A percentile compares a stretch with the other conserved stretches of the same genome.
Conservation (phyloP, 1,284 basidiomycete species). For the Trichosporon asahii region DNA sequence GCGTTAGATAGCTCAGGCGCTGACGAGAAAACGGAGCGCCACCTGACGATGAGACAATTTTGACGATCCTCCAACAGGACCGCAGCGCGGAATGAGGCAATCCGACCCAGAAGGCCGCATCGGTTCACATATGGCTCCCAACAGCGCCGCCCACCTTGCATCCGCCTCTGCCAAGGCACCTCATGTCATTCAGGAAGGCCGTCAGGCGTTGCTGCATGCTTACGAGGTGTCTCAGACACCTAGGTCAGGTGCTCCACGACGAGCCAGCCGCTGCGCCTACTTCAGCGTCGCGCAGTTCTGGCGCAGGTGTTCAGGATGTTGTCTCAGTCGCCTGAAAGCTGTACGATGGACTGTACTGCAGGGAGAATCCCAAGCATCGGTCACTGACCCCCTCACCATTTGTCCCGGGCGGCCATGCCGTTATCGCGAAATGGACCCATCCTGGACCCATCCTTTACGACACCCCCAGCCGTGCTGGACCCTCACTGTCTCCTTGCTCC, state of each 20-base stretch:
- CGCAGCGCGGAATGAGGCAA: not conserved
- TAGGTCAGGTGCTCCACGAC: not conserved
- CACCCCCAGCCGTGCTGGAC: not conserved
- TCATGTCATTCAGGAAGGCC: not conserved
- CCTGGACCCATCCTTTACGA: constrained; percentile 3
- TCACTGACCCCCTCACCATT: not conserved
- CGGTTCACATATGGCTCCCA: not conserved
- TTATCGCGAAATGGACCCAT: not conserved
- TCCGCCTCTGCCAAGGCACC: not conserved
- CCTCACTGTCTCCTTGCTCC: not conserved
- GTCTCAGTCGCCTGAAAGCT: constrained; percentile 4
- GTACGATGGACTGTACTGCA: not conserved
- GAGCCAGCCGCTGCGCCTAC: not conserved
- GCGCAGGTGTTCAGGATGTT: not conserved
- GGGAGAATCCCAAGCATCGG: not conserved
- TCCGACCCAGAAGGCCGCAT: not conserved
- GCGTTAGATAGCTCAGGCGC: not conserved
- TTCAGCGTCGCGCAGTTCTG: not conserved
- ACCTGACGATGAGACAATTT: not conserved
- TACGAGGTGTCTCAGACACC: not conserved
- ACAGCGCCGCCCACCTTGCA: not conserved
- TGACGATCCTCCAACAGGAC: not conserved
- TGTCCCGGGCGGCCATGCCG: not conserved
- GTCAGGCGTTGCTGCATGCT: not conserved
- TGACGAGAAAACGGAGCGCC: not conserved